A percentile compares a stretch with the other conserved stretches of the same genome.
Conservation (phyloP, 106 monocot genomes). For the Alisma plantagoaquatica region DNA sequence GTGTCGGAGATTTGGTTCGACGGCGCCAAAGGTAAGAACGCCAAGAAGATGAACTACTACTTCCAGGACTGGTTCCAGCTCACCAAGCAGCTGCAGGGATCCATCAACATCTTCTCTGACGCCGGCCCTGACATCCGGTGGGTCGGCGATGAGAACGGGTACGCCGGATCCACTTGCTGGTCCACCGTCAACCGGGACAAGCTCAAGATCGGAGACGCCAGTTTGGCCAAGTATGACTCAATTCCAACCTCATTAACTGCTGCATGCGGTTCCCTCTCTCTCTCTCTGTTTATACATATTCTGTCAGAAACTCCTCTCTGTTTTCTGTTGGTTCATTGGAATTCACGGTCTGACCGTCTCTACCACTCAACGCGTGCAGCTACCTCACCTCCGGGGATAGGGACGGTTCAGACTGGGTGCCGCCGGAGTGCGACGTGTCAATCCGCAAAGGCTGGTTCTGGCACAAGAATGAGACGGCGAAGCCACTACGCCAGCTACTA, state of each 20-base stretch:
- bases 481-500: conserved; percentile 40
- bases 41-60: conserved; percentile 77
- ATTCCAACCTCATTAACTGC: too few relatives aligned
- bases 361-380: too few relatives aligned
- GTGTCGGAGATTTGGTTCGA: conserved; percentile 91
- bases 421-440: conserved; percentile 91
- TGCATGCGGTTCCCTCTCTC: too few relatives aligned
- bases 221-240: conserved; percentile 24
- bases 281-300: neutral
- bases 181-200: conserved; percentile 49
- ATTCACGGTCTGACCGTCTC: too few relatives aligned
- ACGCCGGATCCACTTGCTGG: conserved; percentile 72
- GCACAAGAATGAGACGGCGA: conserved; percentile 62
- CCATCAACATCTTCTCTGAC: conserved; percentile 93
- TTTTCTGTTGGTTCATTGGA: too few relatives aligned
- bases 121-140: conserved; percentile 81
- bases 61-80: conserved; percentile 69
- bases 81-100: conserved; percentile 56
- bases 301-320: neutral
- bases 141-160: conserved; percentile 82
- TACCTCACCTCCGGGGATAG: conserved; percentile 67
- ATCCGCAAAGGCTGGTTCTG: conserved; percentile 90
- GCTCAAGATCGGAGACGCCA: conserved; percentile 56
- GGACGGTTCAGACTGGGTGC: conserved; percentile 73
- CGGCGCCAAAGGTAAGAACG: conserved; percentile 76